Evolutionary conservation across 2,329 filamentous ascomycete species (phyloP), one percentile per base, ranked within the genome.

Genomic region (Aureobasidium sp.): DNA sequence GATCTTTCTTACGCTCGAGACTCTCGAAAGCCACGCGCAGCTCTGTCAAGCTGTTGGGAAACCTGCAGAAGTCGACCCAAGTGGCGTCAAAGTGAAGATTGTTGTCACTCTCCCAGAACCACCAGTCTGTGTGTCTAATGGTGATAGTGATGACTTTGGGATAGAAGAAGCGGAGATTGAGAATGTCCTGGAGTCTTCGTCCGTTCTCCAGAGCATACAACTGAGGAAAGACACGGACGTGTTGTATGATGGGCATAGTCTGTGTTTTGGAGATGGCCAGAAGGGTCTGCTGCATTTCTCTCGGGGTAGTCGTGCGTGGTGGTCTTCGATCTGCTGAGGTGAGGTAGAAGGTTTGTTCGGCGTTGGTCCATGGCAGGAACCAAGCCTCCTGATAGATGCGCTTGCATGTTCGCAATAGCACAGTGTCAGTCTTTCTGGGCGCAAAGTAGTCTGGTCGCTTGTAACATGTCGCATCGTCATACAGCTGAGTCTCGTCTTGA

Each of bases 1-100:
- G 78, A 0, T 64, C 67, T 60, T 74, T 76, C 64, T 80, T 80
- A 14, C 77, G 71, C 56, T 76, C 72, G 7, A 82, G 62, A 2
- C 77, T 79, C 68, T 84, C 82, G 17, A 82, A 68, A 44, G 82
- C 78, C 5, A 82, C 70, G 29, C 69, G 67, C 2, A 84, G 66
- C 49, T 76, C 73, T 11, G 69, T 62, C 9, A 63, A 22, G 44
- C 65, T 57, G 22, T 55, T 27, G 17, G 51, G 62, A 14, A 64
- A 55, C 37, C 27, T 58, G 61, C 62, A 56, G 14, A 51, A 25
- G 20, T 29, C 22, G 36, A 72, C 63, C 70, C 70, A 73, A 3
- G 9, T 20, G 12, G 66, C 63, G 9, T 66, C 41, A 2, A 75
- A 69, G 5, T 56, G 55, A 6, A 73, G 67, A 0, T 67, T 61